A percentile compares a stretch with the other conserved stretches of the same genome.
phyloP scores from a whole-genome alignment of 2,329 filamentous ascomycete genomes.

The Penicillium sp. region DNA sequence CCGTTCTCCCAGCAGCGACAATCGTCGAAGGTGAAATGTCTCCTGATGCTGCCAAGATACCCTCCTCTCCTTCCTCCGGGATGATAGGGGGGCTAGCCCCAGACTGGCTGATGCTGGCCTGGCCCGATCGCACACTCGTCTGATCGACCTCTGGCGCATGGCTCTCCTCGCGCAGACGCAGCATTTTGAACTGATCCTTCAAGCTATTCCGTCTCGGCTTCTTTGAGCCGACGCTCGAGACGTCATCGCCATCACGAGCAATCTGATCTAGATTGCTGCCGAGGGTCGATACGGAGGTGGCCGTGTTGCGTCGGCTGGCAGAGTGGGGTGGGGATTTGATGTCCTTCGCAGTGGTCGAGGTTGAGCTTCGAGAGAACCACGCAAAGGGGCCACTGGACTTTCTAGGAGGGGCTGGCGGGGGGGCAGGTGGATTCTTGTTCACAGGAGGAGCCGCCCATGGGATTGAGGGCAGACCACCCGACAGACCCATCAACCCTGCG shows the following conservation, averaged over 20 bases:
- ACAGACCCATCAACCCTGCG: conserved; percentile 57
- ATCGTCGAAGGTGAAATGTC: conserved; percentile 28
- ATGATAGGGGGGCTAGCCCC: conserved; percentile 50
- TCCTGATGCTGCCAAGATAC: conserved; percentile 30
- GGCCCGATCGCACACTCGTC: conserved; percentile 50
- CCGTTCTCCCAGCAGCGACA: conserved; percentile 47
- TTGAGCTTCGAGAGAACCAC: conserved; percentile 72
- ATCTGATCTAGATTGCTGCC: conserved; percentile 75
- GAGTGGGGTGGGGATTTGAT: conserved; percentile 56
- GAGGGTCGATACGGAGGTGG: conserved; percentile 74
- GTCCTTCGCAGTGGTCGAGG: conserved; percentile 49
- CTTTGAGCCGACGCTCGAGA: conserved; percentile 46
- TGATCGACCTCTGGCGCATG: conserved; percentile 59
- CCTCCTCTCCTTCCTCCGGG: conserved; percentile 49
- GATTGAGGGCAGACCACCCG: conserved; percentile 69
- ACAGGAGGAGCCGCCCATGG: conserved; percentile 65
- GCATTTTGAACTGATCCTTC: conserved; percentile 74
- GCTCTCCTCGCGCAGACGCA: conserved; percentile 73
- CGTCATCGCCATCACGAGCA: conserved; percentile 65
- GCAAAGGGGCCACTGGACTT: conserved; percentile 88
- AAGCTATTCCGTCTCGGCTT: conserved; percentile 62
- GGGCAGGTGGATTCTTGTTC: conserved; percentile 39
- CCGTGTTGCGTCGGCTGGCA: conserved; percentile 66
- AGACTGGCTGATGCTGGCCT: conserved; percentile 43
- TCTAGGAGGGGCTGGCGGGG: conserved; percentile 50